Conservation (phyloP, 345 rosid species). For the Jatropha curcas region DNA sequence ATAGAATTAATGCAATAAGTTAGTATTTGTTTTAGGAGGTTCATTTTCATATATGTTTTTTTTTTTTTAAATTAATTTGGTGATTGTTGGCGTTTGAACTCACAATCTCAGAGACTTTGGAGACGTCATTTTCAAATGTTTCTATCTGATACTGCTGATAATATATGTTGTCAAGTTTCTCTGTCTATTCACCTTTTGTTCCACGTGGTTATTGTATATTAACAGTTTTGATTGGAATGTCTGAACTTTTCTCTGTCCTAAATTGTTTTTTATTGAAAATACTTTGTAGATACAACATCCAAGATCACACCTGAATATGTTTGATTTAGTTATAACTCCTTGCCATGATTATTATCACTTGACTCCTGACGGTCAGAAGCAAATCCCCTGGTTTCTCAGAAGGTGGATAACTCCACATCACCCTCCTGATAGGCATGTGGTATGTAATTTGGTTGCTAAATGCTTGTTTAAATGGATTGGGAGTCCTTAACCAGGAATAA, state of each 20-base stretch:
- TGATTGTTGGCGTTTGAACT: too few relatives aligned
- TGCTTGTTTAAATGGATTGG: conserved; percentile 16
- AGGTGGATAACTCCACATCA: conserved; percentile 33
- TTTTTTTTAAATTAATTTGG: not conserved
- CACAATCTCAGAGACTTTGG: too few relatives aligned
- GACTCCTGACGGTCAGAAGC: conserved; percentile 30
- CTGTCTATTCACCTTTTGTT: not conserved
- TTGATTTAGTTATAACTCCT: conserved; percentile 36
- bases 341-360: conserved; percentile 34
- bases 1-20: not conserved
- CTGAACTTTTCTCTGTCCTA: not conserved
- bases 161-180: not conserved
- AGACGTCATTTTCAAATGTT: too few relatives aligned
- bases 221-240: not conserved
- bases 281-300: conserved; percentile 37
- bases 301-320: conserved; percentile 24
- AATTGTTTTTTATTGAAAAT: conserved; percentile 11
- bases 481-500: not conserved
- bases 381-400: conserved; percentile 31
- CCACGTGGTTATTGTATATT: not conserved
- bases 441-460: conserved; percentile 17
- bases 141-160: not conserved
- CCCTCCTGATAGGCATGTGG: conserved; percentile 34
- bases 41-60: not conserved
- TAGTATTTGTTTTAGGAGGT: not conserved